Conservation (phyloP, 805 yeast species). For the Kluyveromyces wickerhamii region DNA sequence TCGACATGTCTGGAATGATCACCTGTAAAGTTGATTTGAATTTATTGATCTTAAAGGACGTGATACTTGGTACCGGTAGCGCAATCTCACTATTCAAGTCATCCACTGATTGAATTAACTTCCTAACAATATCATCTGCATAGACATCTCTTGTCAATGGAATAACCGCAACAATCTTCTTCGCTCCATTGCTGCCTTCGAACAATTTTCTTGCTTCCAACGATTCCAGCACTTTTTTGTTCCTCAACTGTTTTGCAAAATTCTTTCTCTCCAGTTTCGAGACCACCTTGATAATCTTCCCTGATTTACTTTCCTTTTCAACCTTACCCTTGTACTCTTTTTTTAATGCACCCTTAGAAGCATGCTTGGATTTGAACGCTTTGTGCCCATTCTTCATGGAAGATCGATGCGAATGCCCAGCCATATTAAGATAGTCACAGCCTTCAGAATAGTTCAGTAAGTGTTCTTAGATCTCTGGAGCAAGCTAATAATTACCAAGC, state of each 20-base stretch:
- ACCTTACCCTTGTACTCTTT: slow-evolving; percentile 80
- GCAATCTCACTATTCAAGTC: slow-evolving; percentile 28
- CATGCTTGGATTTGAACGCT: slow-evolving; percentile 84
- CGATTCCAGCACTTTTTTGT: slow-evolving; percentile 56
- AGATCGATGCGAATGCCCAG: slow-evolving; percentile 77
- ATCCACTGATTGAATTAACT: slow-evolving; percentile 36
- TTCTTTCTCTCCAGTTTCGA: slow-evolving; percentile 69
- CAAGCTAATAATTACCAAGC: too few relatives aligned
- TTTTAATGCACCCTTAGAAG: slow-evolving; percentile 81
- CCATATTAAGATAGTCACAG: too few relatives aligned
- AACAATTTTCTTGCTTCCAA: slow-evolving; percentile 59
- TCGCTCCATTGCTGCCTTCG: slow-evolving; percentile 73
- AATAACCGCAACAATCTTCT: slow-evolving; percentile 73
- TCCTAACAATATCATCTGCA: slow-evolving; percentile 44
- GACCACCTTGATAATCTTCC: slow-evolving; percentile 26
- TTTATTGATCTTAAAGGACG: slow-evolving; percentile 45
- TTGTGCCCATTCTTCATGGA: slow-evolving; percentile 80
- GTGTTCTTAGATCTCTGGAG: too few relatives aligned
- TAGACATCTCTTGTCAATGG: slow-evolving; percentile 70
- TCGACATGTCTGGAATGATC: slow-evolving; percentile 61
- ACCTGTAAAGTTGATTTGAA: slow-evolving; percentile 69
- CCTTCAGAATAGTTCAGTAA: too few relatives aligned
- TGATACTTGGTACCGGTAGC: slow-evolving; percentile 41
- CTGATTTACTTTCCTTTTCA: slow-evolving; percentile 47
- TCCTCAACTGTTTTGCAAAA: slow-evolving; percentile 66